Evolutionary conservation across 2,329 filamentous ascomycete genomes (phyloP).

Genomic region (Camptophora hylomeconis): DNA sequence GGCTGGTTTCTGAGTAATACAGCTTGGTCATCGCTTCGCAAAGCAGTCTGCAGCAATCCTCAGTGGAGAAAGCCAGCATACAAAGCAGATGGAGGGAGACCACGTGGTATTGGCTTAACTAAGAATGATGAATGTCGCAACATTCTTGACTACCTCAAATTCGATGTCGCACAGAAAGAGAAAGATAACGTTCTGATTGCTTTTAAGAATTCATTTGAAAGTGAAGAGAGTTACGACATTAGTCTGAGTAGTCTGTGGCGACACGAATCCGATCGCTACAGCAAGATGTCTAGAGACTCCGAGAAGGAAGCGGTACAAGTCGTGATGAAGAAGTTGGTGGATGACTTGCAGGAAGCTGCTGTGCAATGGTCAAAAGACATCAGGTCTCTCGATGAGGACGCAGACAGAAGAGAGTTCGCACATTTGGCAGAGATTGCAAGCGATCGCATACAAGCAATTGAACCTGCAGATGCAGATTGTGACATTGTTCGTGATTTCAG

Average conservation of each 20-base stretch:
- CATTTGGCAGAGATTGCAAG: constrained; percentile 18
- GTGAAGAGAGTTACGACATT: constrained; percentile 20
- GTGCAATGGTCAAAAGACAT: no score
- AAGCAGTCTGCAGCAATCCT: no score
- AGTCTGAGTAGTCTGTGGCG: constrained; percentile 24
- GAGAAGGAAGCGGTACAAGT: no score
- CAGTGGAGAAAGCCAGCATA: constrained; percentile 29
- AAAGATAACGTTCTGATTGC: constrained; percentile 20
- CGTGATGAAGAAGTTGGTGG: neutral
- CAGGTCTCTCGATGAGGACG: constrained; percentile 6
- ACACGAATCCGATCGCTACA: constrained; percentile 7
- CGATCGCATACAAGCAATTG: constrained; percentile 20
- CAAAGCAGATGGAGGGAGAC: constrained; percentile 17
- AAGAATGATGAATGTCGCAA: constrained; percentile 20
- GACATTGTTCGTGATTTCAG: constrained; percentile 20
- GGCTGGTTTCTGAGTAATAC: constrained; percentile 28
- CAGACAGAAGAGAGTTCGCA: constrained; percentile 10
- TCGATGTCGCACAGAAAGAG: constrained; percentile 25
- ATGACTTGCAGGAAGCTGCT: no score
- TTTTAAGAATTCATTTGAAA: constrained; percentile 21
- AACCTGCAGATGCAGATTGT: constrained; percentile 22
- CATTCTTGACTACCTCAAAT: constrained; percentile 33
- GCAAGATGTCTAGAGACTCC: neutral
- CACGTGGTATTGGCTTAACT: constrained; percentile 4
- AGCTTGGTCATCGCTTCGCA: no score